Evolutionary conservation across 75 land plant species (phyloP), one percentile per base, ranked within the genome.

Genomic region (Sequoia sempervirens): DNA sequence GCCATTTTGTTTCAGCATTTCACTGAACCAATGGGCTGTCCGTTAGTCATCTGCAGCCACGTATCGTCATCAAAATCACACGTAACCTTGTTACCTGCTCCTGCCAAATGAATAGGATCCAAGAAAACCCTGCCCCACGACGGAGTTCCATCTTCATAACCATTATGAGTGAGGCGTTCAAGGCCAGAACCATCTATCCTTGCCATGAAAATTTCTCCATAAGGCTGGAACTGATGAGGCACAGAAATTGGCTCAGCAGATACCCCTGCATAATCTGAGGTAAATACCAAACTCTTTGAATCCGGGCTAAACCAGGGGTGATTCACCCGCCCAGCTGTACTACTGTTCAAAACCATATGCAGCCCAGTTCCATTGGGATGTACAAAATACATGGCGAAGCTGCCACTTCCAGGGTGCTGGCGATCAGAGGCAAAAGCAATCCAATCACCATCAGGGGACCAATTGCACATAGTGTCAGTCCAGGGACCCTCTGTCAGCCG

Each of bases 371-470:
- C 97, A 82, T 96, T 84, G 5, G 99, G 96, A 61, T 89, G 96
- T 28, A 97, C 84, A 82, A 93, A 36, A 82, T 90, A 96, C 85
- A 97, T 38, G 23, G 87, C 90, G 75, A 92, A 97, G 75, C 86
- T 84, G 18, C 94, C 94, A 1, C 84, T 45, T 11, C 93, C 94
- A 5, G 95, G 95, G 70, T 91, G 80, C 8, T 92, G 92, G 36
- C 98, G 86, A 43, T 94, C 92, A 14, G 98, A 96, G 0, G 98
- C 89, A 76, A 97, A 97, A 1, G 92, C 95, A 52, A 97, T 97
- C 99, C 98, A 97, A 23, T 94, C 87, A 0, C 96, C 96, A 81
- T 93, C 94, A 13, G 99, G 98, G 1, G 98, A 96, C 99, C 99
- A 97, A 47, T 84, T 90, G 64, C 95, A 89, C 96, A 92, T 93